A percentile compares a stretch with the other conserved stretches of the same genome.
These are phyloP conservation scores for Nemania serpens DNA, from an alignment of 2,329 filamentous ascomycete genomes.

Conservation along the genomic window DNA sequence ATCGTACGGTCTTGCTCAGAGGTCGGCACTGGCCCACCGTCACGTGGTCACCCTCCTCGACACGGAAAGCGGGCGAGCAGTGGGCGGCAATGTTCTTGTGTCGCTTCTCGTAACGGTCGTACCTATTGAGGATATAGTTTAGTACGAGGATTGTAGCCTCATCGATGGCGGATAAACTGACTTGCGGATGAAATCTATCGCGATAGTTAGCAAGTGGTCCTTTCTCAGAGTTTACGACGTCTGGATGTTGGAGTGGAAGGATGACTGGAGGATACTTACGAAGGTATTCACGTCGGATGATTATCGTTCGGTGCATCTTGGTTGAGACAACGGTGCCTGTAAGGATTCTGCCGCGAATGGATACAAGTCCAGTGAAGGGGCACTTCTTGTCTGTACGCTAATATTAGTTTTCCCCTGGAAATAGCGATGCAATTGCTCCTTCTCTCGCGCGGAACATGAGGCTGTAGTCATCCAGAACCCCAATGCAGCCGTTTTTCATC, in stretches of 20 bases:
- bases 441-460: background rate
- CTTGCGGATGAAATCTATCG: slow-evolving; percentile 82
- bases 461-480: background rate
- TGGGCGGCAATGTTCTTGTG: slow-evolving; percentile 99
- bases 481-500: background rate
- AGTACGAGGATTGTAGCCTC: slow-evolving; percentile 1
- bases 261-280: slow-evolving; percentile 51
- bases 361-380: slow-evolving; percentile 98
- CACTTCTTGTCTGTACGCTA: slow-evolving; percentile 92
- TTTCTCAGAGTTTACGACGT: background rate
- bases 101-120: slow-evolving; percentile 99
- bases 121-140: slow-evolving; percentile 45
- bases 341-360: slow-evolving; percentile 99
- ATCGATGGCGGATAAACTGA: slow-evolving; percentile 4
- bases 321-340: slow-evolving; percentile 99
- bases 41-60: slow-evolving; percentile 98
- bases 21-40: slow-evolving; percentile 99
- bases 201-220: slow-evolving; percentile 10
- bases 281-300: slow-evolving; percentile 99
- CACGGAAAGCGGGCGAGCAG: slow-evolving; percentile 99
- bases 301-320: slow-evolving; percentile 99
- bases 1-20: slow-evolving; percentile 99
- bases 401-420: slow-evolving; percentile 11
- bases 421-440: background rate
- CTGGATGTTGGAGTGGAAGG: background rate